phyloP scores from a whole-genome alignment of 148 eudicot genomes.

The Heliamphora exappendiculata region DNA sequence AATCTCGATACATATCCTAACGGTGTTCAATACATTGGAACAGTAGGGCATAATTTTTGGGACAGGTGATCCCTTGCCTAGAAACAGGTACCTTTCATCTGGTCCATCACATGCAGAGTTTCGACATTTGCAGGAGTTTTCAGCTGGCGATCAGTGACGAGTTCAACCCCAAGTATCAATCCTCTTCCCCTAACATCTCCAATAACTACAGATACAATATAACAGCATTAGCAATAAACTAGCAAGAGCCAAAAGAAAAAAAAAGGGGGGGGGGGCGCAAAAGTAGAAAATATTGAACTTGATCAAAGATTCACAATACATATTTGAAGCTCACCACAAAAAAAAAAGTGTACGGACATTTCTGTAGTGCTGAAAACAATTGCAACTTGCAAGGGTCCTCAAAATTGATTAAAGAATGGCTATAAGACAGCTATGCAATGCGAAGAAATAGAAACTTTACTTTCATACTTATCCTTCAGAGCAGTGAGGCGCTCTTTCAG shows the following conservation, averaged over 20 bases:
- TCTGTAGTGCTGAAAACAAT: background rate
- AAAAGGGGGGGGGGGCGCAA: too few relatives aligned
- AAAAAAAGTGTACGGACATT: background rate
- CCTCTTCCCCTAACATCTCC: conserved; percentile 99
- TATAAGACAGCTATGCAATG: background rate
- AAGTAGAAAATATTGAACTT: background rate
- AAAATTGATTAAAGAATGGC: background rate
- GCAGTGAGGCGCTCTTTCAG: conserved; percentile 62
- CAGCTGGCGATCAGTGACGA: conserved; percentile 67
- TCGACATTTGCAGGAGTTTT: conserved; percentile 93
- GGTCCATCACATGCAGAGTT: conserved; percentile 79
- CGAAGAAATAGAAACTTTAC: conserved; percentile 32
- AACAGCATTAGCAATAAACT: conserved; percentile 6
- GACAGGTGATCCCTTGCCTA: too few relatives aligned
- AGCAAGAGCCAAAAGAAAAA: background rate
- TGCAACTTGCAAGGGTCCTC: background rate
- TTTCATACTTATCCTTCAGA: conserved; percentile 70
- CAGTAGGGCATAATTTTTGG: too few relatives aligned
- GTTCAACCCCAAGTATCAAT: conserved; percentile 83
- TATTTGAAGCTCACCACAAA: background rate
- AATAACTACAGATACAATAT: conserved; percentile 47
- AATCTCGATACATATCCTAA: too few relatives aligned
- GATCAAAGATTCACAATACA: background rate
- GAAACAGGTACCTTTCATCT: conserved; percentile 64
- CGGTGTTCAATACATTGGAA: too few relatives aligned